Conservation (phyloP, 345 rosid species). For the Psidium friedrichsthalianum region DNA sequence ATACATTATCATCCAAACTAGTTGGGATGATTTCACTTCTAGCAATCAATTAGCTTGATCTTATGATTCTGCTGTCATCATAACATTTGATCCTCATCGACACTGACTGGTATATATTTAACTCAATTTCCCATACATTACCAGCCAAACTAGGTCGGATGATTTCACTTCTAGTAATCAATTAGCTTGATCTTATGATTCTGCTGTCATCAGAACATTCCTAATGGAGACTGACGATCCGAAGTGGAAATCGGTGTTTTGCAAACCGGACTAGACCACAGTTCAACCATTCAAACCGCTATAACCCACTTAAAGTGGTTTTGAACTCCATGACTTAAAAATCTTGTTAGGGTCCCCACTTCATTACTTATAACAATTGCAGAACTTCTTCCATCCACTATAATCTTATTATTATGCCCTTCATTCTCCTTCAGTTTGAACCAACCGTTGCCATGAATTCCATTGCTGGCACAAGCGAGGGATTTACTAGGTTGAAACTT, state of each 20-base stretch:
- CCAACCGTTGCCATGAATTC: too few relatives aligned
- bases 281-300: not conserved
- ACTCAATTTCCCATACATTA: not conserved
- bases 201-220: not conserved
- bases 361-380: not conserved
- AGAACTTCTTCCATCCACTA: not conserved
- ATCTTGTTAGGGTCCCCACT: not conserved
- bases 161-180: not conserved
- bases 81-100: not conserved
- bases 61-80: not conserved
- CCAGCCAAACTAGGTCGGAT: not conserved
- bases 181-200: not conserved
- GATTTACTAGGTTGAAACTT: too few relatives aligned
- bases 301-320: not conserved
- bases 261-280: not conserved
- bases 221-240: not conserved
- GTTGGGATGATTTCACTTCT: not conserved
- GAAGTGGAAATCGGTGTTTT: not conserved
- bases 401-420: not conserved
- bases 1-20: not conserved
- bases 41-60: not conserved
- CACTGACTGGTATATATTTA: not conserved
- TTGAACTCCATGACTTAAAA: not conserved
- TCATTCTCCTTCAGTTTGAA: too few relatives aligned
- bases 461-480: too few relatives aligned